Evolutionary conservation across 176 grass and related monocot genomes (phyloP).

Genomic region (Aegilops sharonensis): DNA sequence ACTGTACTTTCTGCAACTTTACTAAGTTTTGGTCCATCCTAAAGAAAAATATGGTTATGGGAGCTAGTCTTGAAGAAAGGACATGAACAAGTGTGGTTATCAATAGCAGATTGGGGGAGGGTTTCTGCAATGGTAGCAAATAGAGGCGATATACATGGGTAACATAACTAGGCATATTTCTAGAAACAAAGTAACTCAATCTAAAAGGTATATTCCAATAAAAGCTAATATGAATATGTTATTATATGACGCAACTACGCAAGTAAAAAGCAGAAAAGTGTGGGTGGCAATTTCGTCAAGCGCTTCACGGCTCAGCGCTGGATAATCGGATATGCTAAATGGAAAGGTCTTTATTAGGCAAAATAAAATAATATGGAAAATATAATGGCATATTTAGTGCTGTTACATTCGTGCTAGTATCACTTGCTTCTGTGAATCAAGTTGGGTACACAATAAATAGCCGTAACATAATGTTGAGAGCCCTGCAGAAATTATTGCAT

Average conservation of each 20-base stretch:
- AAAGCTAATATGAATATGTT: not conserved
- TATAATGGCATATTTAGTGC: conserved; percentile 5
- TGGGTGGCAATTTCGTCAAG: not conserved
- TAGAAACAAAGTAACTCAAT: conserved; percentile 4
- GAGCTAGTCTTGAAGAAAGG: not conserved
- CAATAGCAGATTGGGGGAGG: not conserved
- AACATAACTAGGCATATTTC: not conserved
- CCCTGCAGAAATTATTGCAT: not conserved
- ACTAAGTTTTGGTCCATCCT: not conserved
- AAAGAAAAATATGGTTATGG: not conserved
- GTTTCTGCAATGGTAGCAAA: not conserved
- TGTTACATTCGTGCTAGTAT: conserved; percentile 16
- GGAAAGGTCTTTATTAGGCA: not conserved
- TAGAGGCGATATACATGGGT: not conserved
- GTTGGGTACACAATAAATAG: conserved; percentile 27
- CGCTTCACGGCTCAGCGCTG: not conserved
- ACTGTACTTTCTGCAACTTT: not conserved
- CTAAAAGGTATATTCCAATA: not conserved
- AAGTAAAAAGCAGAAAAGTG: not conserved
- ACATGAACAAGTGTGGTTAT: not conserved
- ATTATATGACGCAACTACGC: not conserved
- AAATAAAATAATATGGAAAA: conserved; percentile 9
- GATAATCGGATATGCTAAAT: not conserved
- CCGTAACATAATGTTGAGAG: conserved; percentile 20
- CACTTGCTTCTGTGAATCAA: conserved; percentile 27